A percentile compares a stretch with the other conserved stretches of the same genome.
phyloP scores from a whole-genome alignment of 441 rosid genomes.

The Mallotus repandus region DNA sequence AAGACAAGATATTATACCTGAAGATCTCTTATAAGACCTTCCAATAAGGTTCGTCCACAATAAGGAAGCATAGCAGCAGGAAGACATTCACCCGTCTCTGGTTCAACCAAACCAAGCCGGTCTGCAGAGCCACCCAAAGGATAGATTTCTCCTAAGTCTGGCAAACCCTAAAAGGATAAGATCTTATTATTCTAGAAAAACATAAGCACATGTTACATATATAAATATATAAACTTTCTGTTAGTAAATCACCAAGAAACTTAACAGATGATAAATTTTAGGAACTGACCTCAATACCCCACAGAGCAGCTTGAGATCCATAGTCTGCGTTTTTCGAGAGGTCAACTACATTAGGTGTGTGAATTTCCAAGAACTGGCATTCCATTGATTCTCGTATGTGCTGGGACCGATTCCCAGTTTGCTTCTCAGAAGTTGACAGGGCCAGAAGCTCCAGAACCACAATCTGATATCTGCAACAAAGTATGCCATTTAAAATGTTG shows the following conservation, averaged over 20 bases:
- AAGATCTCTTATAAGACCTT: slow-evolving; percentile 92
- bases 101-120: slow-evolving; percentile 83
- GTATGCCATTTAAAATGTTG: slow-evolving; percentile 12
- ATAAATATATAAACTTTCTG: no score
- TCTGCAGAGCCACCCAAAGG: slow-evolving; percentile 96
- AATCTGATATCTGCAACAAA: slow-evolving; percentile 72
- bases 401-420: slow-evolving; percentile 40
- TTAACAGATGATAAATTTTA: slow-evolving; percentile 14
- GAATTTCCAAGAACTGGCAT: slow-evolving; percentile 66
- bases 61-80: slow-evolving; percentile 97
- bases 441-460: slow-evolving; percentile 78
- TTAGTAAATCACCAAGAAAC: no score
- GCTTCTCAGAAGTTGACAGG: slow-evolving; percentile 47
- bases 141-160: slow-evolving; percentile 90
- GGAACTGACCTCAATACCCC: slow-evolving; percentile 86
- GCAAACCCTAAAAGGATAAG: slow-evolving; percentile 76
- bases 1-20: slow-evolving; percentile 53
- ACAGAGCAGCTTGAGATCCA: slow-evolving; percentile 86
- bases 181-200: slow-evolving; percentile 46
- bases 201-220: background rate
- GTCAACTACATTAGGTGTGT: slow-evolving; percentile 68
- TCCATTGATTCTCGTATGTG: slow-evolving; percentile 45
- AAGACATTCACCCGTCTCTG: slow-evolving; percentile 84
- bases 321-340: slow-evolving; percentile 65
- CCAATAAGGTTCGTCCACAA: slow-evolving; percentile 88